phyloP scores from a whole-genome alignment of 1,139 yeast species.

The Suhomyces anneliseae region DNA sequence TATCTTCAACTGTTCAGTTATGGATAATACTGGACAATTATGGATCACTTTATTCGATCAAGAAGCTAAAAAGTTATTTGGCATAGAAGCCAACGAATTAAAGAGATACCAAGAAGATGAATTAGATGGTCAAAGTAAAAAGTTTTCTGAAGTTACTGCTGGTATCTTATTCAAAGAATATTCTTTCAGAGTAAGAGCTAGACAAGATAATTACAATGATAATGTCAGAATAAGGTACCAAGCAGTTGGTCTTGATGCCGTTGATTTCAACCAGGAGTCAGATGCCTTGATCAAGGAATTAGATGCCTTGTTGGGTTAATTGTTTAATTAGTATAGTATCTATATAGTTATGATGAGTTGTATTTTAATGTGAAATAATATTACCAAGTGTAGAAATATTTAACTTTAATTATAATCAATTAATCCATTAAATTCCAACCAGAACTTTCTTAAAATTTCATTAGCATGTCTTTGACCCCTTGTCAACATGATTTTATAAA shows the following conservation, averaged over 20 bases:
- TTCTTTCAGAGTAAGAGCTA: constrained; percentile 79
- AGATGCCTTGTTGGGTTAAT: constrained; percentile 36
- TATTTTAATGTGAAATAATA: constrained; percentile 5
- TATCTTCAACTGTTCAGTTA: constrained; percentile 66
- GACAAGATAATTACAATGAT: constrained; percentile 82
- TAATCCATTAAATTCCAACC: constrained; percentile 58
- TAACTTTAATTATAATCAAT: constrained; percentile 35
- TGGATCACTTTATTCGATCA: constrained; percentile 91
- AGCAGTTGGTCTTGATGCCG: constrained; percentile 52
- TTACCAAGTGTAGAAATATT: not conserved
- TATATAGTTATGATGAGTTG: constrained; percentile 1
- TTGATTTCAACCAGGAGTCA: constrained; percentile 65
- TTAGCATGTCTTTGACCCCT: constrained; percentile 65
- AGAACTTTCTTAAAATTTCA: constrained; percentile 58
- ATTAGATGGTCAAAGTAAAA: constrained; percentile 38
- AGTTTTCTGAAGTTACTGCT: constrained; percentile 50
- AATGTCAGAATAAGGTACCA: constrained; percentile 74
- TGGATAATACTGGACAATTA: constrained; percentile 79
- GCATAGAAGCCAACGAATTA: constrained; percentile 68
- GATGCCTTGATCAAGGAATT: constrained; percentile 56
- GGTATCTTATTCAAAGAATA: constrained; percentile 66
- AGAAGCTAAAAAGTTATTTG: constrained; percentile 69
- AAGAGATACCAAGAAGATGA: constrained; percentile 45
- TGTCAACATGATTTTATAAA: constrained; percentile 57
- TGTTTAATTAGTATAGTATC: not conserved